Evolutionary conservation across 768 basidiomycete genomes (phyloP).

Genomic region (Lentinus tigrinus): DNA sequence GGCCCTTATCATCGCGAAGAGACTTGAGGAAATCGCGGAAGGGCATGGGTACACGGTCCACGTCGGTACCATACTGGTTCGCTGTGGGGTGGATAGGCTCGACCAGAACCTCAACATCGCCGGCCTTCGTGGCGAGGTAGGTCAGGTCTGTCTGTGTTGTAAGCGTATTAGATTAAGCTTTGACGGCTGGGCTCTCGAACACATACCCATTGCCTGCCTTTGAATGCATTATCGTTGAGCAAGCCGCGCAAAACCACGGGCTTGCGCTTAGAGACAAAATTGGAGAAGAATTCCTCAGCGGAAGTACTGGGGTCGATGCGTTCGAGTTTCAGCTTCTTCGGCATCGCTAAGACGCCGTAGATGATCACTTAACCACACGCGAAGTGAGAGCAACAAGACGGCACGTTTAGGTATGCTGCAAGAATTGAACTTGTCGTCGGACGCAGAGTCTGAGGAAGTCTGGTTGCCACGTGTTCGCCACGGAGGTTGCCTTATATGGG

Average conservation of each 20-base stretch:
- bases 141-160: constrained; percentile 22
- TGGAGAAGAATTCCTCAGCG: constrained; percentile 23
- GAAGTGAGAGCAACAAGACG: no score
- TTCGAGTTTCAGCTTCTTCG: constrained; percentile 9
- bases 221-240: constrained; percentile 25
- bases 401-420: no score
- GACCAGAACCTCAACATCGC: constrained; percentile 23
- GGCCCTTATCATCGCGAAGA: constrained; percentile 18
- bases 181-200: neutral
- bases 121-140: constrained; percentile 26
- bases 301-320: constrained; percentile 10
- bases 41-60: constrained; percentile 23
- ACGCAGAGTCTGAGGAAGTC: no score
- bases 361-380: neutral
- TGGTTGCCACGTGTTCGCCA: no score
- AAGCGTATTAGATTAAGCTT: neutral
- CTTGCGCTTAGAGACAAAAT: constrained; percentile 24
- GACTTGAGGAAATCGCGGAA: constrained; percentile 26
- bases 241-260: constrained; percentile 28
- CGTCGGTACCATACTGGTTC: constrained; percentile 30
- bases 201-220: constrained; percentile 26
- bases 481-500: no score
- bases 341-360: neutral
- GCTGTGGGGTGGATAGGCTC: constrained; percentile 27
- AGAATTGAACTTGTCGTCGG: no score